Evolutionary conservation across 179 eudicot species (phyloP).

Genomic region (Pouteria campechiana): DNA sequence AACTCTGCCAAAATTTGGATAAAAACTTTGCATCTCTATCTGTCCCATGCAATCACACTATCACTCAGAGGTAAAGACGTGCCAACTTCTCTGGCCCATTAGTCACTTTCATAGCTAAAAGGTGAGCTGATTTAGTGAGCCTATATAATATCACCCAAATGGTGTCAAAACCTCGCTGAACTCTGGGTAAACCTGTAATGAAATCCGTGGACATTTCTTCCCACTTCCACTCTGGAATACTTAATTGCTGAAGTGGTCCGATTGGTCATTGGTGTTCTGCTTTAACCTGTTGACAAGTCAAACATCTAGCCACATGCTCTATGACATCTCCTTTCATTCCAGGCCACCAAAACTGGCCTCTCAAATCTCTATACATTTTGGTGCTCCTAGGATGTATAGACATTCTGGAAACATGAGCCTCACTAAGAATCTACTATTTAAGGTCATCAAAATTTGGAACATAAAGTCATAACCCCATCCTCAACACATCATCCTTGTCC

Average conservation of each 20-base stretch:
- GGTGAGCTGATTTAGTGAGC: constrained; percentile 2
- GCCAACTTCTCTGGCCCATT: background rate
- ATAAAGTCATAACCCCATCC: background rate
- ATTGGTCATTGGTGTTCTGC: background rate
- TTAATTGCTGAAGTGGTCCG: background rate
- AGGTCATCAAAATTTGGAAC: background rate
- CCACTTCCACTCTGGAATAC: constrained; percentile 1
- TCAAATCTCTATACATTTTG: constrained; percentile 3
- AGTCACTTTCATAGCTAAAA: background rate
- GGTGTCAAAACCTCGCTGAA: background rate
- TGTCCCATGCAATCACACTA: background rate
- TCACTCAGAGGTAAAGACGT: background rate
- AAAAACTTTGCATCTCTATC: background rate
- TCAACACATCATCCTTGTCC: background rate
- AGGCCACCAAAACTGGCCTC: background rate
- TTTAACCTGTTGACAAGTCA: constrained; percentile 2
- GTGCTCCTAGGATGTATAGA: background rate
- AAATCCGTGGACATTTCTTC: constrained; percentile 2
- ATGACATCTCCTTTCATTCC: constrained; percentile 2
- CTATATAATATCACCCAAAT: constrained; percentile 2
- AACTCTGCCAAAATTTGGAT: background rate
- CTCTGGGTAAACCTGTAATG: background rate
- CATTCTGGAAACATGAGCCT: background rate
- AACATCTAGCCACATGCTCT: background rate
- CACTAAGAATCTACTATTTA: background rate